A percentile compares a stretch with the other conserved stretches of the same genome.
phyloP scores from a whole-genome alignment of 805 yeast genomes.

The Groenewaldozyma tartarivorans region DNA sequence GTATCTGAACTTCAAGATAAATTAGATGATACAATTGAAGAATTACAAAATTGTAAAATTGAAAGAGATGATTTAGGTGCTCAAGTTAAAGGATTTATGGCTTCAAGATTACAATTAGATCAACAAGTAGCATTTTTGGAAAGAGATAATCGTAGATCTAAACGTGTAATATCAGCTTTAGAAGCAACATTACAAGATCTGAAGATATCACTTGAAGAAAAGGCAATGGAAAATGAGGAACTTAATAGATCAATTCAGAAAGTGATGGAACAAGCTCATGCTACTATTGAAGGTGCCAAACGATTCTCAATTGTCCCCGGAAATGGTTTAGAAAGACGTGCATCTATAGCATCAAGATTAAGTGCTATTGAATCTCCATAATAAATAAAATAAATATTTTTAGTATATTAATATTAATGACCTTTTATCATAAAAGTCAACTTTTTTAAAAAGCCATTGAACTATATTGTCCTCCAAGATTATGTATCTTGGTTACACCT shows the following conservation, averaged over 20 bases:
- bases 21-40: conserved; percentile 11
- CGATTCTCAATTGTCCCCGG: conserved; percentile 13
- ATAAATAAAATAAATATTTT: too few species aligned
- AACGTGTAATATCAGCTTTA: conserved; percentile 17
- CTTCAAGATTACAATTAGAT: conserved; percentile 19
- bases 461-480: conserved; percentile 20
- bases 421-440: neutral
- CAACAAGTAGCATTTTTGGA: conserved; percentile 16
- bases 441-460: conserved; percentile 17
- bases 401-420: neutral
- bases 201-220: conserved; percentile 27
- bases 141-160: conserved; percentile 18
- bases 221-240: conserved; percentile 28
- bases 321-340: neutral
- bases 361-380: neutral
- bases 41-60: conserved; percentile 16
- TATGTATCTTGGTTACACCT: conserved; percentile 22
- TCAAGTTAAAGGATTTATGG: conserved; percentile 24
- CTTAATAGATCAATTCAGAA: conserved; percentile 20
- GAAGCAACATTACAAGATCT: conserved; percentile 24
- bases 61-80: conserved; percentile 22
- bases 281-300: conserved; percentile 21
- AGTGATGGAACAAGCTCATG: conserved; percentile 22
- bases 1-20: conserved; percentile 1
- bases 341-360: neutral